These are phyloP conservation scores for Sarocladium strictum DNA, from an alignment of 2,329 filamentous ascomycete species.

Conservation along the genomic window DNA sequence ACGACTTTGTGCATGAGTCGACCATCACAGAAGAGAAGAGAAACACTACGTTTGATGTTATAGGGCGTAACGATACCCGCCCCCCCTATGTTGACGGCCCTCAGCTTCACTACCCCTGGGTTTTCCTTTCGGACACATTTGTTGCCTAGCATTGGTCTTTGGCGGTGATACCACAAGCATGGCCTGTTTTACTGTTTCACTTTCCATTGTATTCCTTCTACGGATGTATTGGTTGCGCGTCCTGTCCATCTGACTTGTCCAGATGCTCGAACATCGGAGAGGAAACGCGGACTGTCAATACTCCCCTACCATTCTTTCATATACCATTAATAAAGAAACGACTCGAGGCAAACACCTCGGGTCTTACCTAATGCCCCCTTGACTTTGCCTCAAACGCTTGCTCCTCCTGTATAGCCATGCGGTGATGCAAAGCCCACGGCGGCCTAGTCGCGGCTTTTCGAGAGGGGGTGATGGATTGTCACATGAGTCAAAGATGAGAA, in stretches of 20 bases:
- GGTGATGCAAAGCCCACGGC: too few species aligned
- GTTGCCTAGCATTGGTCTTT: slow-evolving; percentile 3
- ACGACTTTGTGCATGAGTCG: background rate
- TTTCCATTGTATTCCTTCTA: background rate
- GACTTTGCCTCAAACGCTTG: too few species aligned
- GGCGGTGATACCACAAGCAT: slow-evolving; percentile 5
- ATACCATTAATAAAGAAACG: too few species aligned
- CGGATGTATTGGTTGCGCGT: background rate
- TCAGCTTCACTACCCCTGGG: background rate
- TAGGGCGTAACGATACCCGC: slow-evolving; percentile 3
- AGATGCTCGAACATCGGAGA: too few species aligned
- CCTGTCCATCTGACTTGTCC: too few species aligned
- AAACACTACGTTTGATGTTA: background rate
- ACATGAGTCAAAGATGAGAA: too few species aligned
- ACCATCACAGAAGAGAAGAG: background rate
- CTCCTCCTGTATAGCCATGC: too few species aligned
- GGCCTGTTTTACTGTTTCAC: background rate
- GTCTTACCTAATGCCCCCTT: too few species aligned
- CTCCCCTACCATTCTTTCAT: too few species aligned
- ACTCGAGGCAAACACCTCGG: background rate
- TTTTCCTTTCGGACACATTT: background rate
- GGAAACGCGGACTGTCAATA: too few species aligned
- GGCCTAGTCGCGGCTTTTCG: too few species aligned
- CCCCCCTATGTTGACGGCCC: background rate
- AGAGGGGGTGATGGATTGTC: too few species aligned